Percentiles rank a stretch among this genome's conserved stretches.
Evolutionary conservation across 257 asterid genomes (phyloP).

Genomic region (Nemophila menziesii): DNA sequence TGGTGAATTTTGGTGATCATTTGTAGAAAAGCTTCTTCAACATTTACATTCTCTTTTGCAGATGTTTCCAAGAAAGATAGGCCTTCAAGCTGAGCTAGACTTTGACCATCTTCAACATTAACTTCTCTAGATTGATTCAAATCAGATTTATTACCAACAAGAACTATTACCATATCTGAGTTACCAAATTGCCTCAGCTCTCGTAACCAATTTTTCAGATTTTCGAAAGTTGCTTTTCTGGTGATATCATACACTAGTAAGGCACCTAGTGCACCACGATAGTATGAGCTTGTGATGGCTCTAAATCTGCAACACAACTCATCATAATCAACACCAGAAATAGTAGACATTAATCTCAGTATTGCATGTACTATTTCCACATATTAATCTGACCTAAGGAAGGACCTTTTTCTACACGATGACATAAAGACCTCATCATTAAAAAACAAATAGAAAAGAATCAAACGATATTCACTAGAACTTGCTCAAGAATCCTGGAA

Average conservation of each 20-base stretch:
- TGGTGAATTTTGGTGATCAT: slow-evolving; percentile 62
- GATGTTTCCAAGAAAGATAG: slow-evolving; percentile 71
- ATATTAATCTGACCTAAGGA: no score
- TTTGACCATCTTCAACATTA: slow-evolving; percentile 52
- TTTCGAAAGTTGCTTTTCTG: slow-evolving; percentile 50
- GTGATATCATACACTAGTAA: slow-evolving; percentile 72
- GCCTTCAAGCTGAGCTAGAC: slow-evolving; percentile 55
- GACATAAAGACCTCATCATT: neutral
- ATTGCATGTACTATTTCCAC: no score
- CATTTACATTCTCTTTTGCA: slow-evolving; percentile 70
- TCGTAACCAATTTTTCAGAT: slow-evolving; percentile 51
- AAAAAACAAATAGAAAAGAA: no score
- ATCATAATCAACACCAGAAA: no score
- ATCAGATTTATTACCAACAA: slow-evolving; percentile 75
- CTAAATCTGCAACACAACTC: slow-evolving; percentile 36
- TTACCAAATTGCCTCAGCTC: slow-evolving; percentile 57
- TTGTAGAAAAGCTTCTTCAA: slow-evolving; percentile 66
- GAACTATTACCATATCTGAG: slow-evolving; percentile 67
- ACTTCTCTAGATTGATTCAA: slow-evolving; percentile 44
- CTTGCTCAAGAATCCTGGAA: neutral
- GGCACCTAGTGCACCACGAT: slow-evolving; percentile 79
- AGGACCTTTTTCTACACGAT: no score
- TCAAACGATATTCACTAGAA: neutral
- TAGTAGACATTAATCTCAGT: no score
- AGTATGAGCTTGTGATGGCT: slow-evolving; percentile 86